These are phyloP conservation scores for Rhodotorula sp. DNA, from an alignment of 1,284 basidiomycete species.

Conservation along the genomic window DNA sequence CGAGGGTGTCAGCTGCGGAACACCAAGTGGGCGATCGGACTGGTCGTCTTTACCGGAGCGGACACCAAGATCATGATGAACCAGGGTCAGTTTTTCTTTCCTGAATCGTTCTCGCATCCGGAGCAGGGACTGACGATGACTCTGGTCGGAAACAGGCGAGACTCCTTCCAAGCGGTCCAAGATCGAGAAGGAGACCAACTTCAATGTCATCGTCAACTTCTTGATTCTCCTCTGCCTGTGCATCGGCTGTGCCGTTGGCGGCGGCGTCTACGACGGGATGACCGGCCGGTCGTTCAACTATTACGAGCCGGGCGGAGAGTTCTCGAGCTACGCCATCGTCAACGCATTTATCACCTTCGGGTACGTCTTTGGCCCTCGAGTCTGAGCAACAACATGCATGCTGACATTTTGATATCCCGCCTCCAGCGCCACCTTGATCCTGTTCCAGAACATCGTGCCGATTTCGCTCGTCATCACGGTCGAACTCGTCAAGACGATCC, in stretches of 20 bases:
- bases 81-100: slow-evolving; percentile 33
- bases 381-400: slow-evolving; percentile 55
- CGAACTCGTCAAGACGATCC: slow-evolving; percentile 96
- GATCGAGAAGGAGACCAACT: slow-evolving; percentile 98
- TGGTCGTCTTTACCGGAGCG: slow-evolving; percentile 90
- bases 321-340: slow-evolving; percentile 63
- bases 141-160: slow-evolving; percentile 34
- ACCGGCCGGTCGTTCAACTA: slow-evolving; percentile 67
- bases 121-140: not conserved
- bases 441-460: slow-evolving; percentile 97
- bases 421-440: slow-evolving; percentile 66
- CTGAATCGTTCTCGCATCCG: no score
- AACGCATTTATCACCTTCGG: slow-evolving; percentile 88
- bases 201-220: slow-evolving; percentile 96
- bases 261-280: slow-evolving; percentile 67
- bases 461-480: slow-evolving; percentile 97
- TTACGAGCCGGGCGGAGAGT: slow-evolving; percentile 68
- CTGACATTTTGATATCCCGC: slow-evolving; percentile 5
- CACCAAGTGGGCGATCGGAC: slow-evolving; percentile 88
- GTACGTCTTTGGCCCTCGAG: slow-evolving; percentile 56
- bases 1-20: slow-evolving; percentile 92
- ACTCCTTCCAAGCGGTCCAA: slow-evolving; percentile 80
- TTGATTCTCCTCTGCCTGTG: slow-evolving; percentile 77
- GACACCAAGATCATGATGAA: slow-evolving; percentile 99
- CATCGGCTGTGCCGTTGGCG: slow-evolving; percentile 65